Evolutionary conservation across 2,329 filamentous ascomycete genomes (phyloP).

Genomic region (Exophiala oligosperma): DNA sequence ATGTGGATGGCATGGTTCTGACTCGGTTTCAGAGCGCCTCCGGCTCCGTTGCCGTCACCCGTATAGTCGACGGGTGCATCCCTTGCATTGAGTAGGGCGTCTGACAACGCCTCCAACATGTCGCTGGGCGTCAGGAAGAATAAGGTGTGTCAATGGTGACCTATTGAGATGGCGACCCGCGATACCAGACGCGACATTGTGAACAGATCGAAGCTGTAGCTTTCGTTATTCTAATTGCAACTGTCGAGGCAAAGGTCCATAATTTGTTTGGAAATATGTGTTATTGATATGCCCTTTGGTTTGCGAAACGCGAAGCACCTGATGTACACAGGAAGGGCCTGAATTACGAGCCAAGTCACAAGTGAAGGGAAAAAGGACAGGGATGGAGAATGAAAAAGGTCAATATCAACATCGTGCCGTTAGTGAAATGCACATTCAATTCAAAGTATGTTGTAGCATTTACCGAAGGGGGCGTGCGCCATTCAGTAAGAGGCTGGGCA

Average conservation of each 20-base stretch:
- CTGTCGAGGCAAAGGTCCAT: background rate
- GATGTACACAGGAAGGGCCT: background rate
- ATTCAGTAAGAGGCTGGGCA: background rate
- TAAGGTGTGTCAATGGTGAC: too few relatives aligned
- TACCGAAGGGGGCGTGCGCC: background rate
- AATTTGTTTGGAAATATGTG: background rate
- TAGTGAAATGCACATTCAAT: background rate
- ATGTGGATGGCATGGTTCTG: slow-evolving; percentile 39
- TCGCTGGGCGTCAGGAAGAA: too few relatives aligned
- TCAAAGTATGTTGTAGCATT: background rate
- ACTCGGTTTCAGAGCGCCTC: slow-evolving; percentile 5
- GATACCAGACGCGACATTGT: too few relatives aligned
- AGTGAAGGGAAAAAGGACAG: background rate
- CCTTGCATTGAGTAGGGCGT: background rate
- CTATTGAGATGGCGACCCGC: too few relatives aligned
- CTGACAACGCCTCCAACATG: background rate
- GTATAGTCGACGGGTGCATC: background rate
- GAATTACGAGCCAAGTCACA: background rate
- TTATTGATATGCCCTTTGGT: background rate
- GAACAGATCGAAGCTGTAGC: background rate
- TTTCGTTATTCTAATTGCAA: background rate
- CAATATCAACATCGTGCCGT: slow-evolving; percentile 1
- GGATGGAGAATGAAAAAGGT: background rate
- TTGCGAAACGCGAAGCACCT: too few relatives aligned
- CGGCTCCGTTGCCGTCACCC: background rate